phyloP scores from a whole-genome alignment of 768 basidiomycete genomes.

The Imleria badia region DNA sequence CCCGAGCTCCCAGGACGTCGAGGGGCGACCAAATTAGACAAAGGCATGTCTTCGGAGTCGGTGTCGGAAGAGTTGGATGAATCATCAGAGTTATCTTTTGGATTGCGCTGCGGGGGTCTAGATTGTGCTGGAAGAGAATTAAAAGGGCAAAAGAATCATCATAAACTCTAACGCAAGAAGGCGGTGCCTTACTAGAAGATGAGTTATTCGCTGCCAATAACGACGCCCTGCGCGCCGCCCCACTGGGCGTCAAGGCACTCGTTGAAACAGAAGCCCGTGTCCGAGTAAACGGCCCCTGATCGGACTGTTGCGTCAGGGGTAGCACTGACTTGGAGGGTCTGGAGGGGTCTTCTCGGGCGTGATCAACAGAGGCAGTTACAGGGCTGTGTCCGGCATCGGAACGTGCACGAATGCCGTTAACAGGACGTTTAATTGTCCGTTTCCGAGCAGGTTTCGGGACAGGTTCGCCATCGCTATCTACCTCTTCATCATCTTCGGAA shows the following conservation, averaged over 20 bases:
- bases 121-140: constrained; percentile 2
- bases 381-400: constrained; percentile 23
- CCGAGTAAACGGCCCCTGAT: constrained; percentile 22
- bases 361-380: neutral
- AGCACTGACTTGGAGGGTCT: constrained; percentile 18
- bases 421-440: constrained; percentile 34
- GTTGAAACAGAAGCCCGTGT: constrained; percentile 57
- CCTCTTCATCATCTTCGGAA: constrained; percentile 36
- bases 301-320: constrained; percentile 29
- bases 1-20: constrained; percentile 64
- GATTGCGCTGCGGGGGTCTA: neutral
- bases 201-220: constrained; percentile 35
- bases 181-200: constrained; percentile 26
- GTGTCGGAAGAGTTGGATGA: constrained; percentile 36
- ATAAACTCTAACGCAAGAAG: neutral
- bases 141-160: neutral
- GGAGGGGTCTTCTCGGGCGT: constrained; percentile 4
- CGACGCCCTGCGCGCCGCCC: constrained; percentile 53
- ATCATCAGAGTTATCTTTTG: constrained; percentile 22
- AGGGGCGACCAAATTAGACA: constrained; percentile 61
- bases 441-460: constrained; percentile 35
- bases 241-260: constrained; percentile 53
- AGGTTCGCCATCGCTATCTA: constrained; percentile 35
- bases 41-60: constrained; percentile 60
- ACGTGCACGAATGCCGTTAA: constrained; percentile 2